phyloP scores from a whole-genome alignment of 805 yeast genomes.

The Nakazawaea populi region DNA sequence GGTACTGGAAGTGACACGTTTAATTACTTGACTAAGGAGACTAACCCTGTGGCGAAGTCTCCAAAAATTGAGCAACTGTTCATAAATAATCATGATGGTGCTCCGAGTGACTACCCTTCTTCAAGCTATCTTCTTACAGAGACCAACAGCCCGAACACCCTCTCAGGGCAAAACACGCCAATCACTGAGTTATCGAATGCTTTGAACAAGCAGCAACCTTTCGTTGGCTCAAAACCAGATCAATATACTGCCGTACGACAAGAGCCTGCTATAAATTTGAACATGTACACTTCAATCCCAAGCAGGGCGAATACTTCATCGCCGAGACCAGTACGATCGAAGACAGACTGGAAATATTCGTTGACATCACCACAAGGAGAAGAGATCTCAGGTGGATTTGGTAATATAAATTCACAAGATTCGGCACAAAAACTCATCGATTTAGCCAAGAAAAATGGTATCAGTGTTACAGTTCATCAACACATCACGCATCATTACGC shows the following conservation, averaged over 20 bases:
- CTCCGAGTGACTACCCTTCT: not conserved
- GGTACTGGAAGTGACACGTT: conserved; percentile 24
- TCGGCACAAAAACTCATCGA: conserved; percentile 52
- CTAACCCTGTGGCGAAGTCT: not conserved
- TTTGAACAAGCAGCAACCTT: conserved; percentile 4
- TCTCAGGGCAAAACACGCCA: conserved; percentile 8
- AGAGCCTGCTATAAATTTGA: not conserved
- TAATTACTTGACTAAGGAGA: not conserved
- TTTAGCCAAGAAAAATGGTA: conserved; percentile 50
- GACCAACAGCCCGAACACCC: conserved; percentile 1
- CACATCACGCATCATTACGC: conserved; percentile 78
- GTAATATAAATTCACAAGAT: conserved; percentile 46
- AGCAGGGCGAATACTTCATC: conserved; percentile 7
- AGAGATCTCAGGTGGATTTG: conserved; percentile 36
- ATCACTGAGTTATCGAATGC: conserved; percentile 8
- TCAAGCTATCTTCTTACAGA: conserved; percentile 7
- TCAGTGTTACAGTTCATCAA: conserved; percentile 72
- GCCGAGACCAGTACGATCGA: conserved; percentile 22
- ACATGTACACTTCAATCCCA: conserved; percentile 9
- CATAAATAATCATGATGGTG: not conserved
- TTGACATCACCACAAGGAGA: conserved; percentile 40
- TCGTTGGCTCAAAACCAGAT: not conserved
- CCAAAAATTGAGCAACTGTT: not conserved
- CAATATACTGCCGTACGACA: not conserved
- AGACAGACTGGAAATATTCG: conserved; percentile 60